phyloP scores from a whole-genome alignment of 192 early-diverging fungal species.

The Umbelopsis vinacea region DNA sequence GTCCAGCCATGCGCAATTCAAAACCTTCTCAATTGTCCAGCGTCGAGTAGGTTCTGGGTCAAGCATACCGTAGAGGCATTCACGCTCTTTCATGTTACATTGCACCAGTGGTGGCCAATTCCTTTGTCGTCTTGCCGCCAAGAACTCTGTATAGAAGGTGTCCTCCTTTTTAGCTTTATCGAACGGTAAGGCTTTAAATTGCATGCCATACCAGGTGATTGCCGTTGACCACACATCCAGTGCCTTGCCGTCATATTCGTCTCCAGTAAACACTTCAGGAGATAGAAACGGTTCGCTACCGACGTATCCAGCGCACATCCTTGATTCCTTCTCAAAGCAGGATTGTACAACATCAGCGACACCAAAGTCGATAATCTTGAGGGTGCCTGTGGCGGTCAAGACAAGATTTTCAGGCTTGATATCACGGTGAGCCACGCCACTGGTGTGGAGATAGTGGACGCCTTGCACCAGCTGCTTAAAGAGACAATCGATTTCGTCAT shows the following conservation, averaged over 20 bases:
- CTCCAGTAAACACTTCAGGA: constrained; percentile 77
- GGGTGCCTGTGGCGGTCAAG: constrained; percentile 69
- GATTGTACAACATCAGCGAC: constrained; percentile 91
- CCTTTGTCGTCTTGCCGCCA: constrained; percentile 50
- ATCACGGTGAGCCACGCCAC: constrained; percentile 92
- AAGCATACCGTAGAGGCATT: constrained; percentile 79
- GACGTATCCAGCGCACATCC: constrained; percentile 81
- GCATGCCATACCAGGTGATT: constrained; percentile 87
- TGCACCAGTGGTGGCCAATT: constrained; percentile 76
- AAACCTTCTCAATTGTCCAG: constrained; percentile 69
- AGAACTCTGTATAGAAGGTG: constrained; percentile 61
- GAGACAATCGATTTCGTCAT: constrained; percentile 87
- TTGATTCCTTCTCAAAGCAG: constrained; percentile 69
- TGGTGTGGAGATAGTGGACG: constrained; percentile 85
- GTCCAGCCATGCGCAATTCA: constrained; percentile 81
- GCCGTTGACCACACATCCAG: constrained; percentile 94
- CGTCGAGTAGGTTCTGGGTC: constrained; percentile 76
- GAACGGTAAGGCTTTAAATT: constrained; percentile 75
- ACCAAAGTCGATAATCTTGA: constrained; percentile 99
- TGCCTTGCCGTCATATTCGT: constrained; percentile 87
- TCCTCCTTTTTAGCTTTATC: constrained; percentile 64
- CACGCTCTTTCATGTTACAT: constrained; percentile 64
- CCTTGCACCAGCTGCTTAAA: constrained; percentile 92
- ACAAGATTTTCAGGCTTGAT: constrained; percentile 89
- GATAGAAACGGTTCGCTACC: constrained; percentile 97